Conservation (phyloP, 129 eudicot genomes). For the Logfia minima region DNA sequence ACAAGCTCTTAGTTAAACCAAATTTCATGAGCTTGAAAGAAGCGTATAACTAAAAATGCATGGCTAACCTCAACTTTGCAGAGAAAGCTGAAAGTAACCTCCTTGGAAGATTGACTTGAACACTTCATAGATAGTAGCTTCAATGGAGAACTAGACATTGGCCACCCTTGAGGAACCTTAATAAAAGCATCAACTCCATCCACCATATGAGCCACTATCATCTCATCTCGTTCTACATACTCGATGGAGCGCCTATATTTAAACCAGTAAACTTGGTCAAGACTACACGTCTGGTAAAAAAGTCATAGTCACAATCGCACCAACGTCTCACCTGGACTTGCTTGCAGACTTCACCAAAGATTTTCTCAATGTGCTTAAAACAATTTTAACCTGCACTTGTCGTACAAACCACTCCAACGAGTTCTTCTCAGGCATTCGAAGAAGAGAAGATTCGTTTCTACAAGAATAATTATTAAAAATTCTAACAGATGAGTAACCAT, state of each 20-base stretch:
- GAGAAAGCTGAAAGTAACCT: constrained; percentile 71
- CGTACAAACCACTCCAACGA: constrained; percentile 73
- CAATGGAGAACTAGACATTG: constrained; percentile 46
- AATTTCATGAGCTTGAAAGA: background rate
- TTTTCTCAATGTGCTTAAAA: constrained; percentile 57
- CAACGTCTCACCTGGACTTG: constrained; percentile 62
- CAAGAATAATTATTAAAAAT: constrained; percentile 15
- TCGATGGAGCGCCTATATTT: constrained; percentile 66
- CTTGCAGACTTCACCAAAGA: constrained; percentile 64
- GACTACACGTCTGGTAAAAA: background rate
- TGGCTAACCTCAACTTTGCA: constrained; percentile 82
- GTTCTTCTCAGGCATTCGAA: constrained; percentile 46
- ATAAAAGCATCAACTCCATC: constrained; percentile 87
- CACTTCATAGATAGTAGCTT: constrained; percentile 63
- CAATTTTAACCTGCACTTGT: constrained; percentile 74
- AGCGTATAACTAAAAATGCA: background rate
- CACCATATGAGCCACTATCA: constrained; percentile 69
- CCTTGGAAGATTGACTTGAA: constrained; percentile 59
- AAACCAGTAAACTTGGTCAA: constrained; percentile 4
- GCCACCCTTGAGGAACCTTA: constrained; percentile 87
- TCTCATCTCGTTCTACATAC: constrained; percentile 80
- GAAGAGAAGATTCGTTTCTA: constrained; percentile 56
- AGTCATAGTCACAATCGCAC: background rate
- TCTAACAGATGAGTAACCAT: constrained; percentile 3
- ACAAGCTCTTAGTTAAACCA: background rate